Percentiles rank a stretch among this genome's conserved stretches.
Evolutionary conservation across 352 stramenopile genomes (phyloP).

Genomic region (Pythium rhizo-oryzae): DNA sequence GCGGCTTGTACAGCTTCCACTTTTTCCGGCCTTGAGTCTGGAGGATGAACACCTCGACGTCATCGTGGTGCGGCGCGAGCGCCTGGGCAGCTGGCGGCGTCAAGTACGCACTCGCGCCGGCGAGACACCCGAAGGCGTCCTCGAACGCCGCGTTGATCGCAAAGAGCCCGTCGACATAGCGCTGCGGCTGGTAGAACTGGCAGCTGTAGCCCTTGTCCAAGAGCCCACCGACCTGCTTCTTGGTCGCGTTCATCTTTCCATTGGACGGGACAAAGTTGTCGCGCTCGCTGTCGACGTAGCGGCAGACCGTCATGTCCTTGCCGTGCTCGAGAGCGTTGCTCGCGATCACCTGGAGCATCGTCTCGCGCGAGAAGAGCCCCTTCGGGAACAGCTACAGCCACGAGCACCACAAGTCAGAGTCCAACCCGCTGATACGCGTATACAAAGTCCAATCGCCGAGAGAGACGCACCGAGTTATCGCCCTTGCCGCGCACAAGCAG

Average conservation of each 20-base stretch:
- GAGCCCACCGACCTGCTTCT: conserved; percentile 58
- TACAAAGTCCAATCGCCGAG: neutral
- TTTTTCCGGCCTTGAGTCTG: conserved; percentile 88
- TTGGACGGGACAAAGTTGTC: conserved; percentile 54
- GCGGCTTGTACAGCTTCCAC: conserved; percentile 85
- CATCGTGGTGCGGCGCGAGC: conserved; percentile 85
- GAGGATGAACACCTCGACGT: conserved; percentile 88
- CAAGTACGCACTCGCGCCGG: conserved; percentile 78
- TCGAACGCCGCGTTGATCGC: conserved; percentile 82
- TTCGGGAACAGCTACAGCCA: conserved; percentile 44
- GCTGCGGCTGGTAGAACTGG: conserved; percentile 90
- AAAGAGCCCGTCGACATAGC: conserved; percentile 77
- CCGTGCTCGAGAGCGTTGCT: conserved; percentile 60
- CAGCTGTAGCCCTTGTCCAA: conserved; percentile 79
- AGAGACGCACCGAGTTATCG: conserved; percentile 38
- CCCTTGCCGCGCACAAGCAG: conserved; percentile 60
- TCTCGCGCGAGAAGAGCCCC: conserved; percentile 69
- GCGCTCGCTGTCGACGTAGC: conserved; percentile 66
- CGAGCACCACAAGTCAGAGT: neutral
- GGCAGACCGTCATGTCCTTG: conserved; percentile 75
- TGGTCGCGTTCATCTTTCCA: conserved; percentile 33
- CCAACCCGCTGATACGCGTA: neutral
- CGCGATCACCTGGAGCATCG: conserved; percentile 62
- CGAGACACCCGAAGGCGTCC: conserved; percentile 71
- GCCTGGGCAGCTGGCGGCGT: conserved; percentile 78